These are phyloP conservation scores for Luvunga scandens DNA, from an alignment of 345 rosid genomes.

Conservation along the genomic window DNA sequence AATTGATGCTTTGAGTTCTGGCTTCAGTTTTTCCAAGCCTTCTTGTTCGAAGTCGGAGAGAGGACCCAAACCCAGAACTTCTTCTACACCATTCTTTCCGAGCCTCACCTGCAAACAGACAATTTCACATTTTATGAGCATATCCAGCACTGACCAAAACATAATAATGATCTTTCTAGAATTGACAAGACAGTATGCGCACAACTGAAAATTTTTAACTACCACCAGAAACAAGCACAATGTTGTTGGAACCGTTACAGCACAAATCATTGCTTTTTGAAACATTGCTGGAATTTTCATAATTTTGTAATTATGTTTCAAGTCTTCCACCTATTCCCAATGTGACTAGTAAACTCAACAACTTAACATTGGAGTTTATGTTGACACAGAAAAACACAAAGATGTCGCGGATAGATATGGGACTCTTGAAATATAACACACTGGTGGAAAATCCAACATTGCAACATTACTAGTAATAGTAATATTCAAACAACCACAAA, in stretches of 20 bases:
- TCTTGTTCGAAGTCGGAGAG: constrained; percentile 70
- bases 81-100: constrained; percentile 82
- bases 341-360: too few species aligned
- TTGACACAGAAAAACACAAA: too few species aligned
- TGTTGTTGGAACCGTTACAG: too few species aligned
- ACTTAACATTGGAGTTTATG: too few species aligned
- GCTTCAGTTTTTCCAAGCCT: constrained; percentile 65
- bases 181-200: too few species aligned
- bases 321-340: too few species aligned
- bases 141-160: not conserved
- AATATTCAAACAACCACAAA: not conserved
- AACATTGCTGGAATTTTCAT: too few species aligned
- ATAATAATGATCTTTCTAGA: not conserved
- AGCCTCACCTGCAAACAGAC: constrained; percentile 56
- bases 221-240: too few species aligned
- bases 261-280: too few species aligned
- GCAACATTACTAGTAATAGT: not conserved
- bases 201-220: not conserved
- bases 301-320: too few species aligned
- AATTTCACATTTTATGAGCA: not conserved
- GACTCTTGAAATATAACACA: not conserved
- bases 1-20: constrained; percentile 65
- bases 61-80: constrained; percentile 69
- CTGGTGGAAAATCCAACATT: not conserved
- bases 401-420: not conserved